phyloP scores from a whole-genome alignment of 129 eudicot genomes.

The Lactuca sativa region DNA sequence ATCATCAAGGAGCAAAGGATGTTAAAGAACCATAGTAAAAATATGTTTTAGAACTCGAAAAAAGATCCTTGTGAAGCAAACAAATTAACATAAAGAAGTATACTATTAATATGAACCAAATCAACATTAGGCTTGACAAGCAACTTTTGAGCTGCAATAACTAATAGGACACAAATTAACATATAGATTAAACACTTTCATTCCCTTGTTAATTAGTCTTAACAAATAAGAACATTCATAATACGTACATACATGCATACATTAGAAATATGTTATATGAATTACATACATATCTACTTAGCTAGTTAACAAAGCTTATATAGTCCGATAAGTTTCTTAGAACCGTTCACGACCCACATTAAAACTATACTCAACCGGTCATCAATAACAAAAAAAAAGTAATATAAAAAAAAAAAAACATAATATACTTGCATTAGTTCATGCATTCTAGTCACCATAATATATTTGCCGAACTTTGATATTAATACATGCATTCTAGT shows the following conservation, averaged over 20 bases:
- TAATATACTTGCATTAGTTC: constrained; percentile 27
- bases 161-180: not conserved
- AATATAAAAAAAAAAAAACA: not conserved
- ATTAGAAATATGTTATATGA: constrained; percentile 27
- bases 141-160: constrained; percentile 8
- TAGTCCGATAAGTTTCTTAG: constrained; percentile 15
- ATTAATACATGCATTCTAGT: not conserved
- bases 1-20: not conserved
- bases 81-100: not conserved
- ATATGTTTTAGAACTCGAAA: not conserved
- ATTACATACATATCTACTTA: constrained; percentile 23
- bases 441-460: constrained; percentile 36
- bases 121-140: constrained; percentile 2
- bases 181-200: constrained; percentile 14
- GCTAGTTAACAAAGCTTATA: constrained; percentile 24
- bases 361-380: constrained; percentile 31
- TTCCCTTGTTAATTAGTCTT: constrained; percentile 26
- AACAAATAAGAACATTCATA: constrained; percentile 25
- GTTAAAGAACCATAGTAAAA: not conserved
- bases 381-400: constrained; percentile 19
- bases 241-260: constrained; percentile 27
- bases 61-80: not conserved
- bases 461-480: constrained; percentile 9
- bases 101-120: not conserved
- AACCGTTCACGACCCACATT: constrained; percentile 24